These are phyloP conservation scores for Lanzia echinophila DNA, from an alignment of 2,329 filamentous ascomycete species.

Conservation along the genomic window DNA sequence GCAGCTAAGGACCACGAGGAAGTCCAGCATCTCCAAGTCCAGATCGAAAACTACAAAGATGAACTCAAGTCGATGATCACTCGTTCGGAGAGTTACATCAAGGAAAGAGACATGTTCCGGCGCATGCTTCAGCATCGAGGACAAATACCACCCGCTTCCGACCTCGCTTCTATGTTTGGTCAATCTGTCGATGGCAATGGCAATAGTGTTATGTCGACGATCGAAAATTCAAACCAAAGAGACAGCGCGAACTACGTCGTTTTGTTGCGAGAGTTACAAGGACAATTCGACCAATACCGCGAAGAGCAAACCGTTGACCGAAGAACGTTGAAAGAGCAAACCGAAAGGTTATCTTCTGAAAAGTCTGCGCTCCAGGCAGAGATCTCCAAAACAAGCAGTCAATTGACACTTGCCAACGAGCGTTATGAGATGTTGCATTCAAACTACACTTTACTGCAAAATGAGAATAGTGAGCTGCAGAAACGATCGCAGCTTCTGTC, in stretches of 20 bases:
- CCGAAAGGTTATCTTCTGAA: slow-evolving; percentile 73
- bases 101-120: slow-evolving; percentile 95
- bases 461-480: slow-evolving; percentile 79
- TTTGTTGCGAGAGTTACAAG: slow-evolving; percentile 79
- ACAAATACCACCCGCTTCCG: slow-evolving; percentile 49
- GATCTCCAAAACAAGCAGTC: slow-evolving; percentile 70
- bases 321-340: slow-evolving; percentile 75
- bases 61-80: slow-evolving; percentile 76
- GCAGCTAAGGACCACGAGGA: slow-evolving; percentile 61
- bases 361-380: slow-evolving; percentile 79
- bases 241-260: slow-evolving; percentile 66
- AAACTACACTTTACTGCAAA: slow-evolving; percentile 78
- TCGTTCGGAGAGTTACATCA: slow-evolving; percentile 86
- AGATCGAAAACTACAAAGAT: slow-evolving; percentile 73
- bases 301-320: slow-evolving; percentile 79
- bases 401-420: slow-evolving; percentile 74
- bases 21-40: slow-evolving; percentile 64
- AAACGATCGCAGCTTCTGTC: slow-evolving; percentile 71
- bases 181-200: slow-evolving; percentile 56
- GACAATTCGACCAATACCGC: slow-evolving; percentile 82
- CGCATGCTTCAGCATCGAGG: slow-evolving; percentile 79
- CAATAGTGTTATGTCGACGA: slow-evolving; percentile 50
- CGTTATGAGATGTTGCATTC: slow-evolving; percentile 84
- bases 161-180: slow-evolving; percentile 64
- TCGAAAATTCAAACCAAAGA: slow-evolving; percentile 46